phyloP scores from a whole-genome alignment of 352 stramenopile species.

The Phytophthora constricta region DNA sequence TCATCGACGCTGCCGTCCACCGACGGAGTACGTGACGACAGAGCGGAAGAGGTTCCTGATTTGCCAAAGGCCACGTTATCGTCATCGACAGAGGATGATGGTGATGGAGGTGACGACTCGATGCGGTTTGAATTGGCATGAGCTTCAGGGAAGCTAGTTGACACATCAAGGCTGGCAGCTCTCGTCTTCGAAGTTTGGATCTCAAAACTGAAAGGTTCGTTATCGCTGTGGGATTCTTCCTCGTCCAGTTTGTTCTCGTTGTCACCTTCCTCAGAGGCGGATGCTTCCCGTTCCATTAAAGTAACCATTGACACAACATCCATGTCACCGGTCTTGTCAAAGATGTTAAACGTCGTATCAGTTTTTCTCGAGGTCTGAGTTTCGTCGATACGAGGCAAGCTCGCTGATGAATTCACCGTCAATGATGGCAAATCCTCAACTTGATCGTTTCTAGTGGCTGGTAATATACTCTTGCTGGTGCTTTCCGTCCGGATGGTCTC shows the following conservation, averaged over 20 bases:
- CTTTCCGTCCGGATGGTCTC: neutral
- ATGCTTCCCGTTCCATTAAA: neutral
- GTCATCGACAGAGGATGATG: conserved; percentile 19
- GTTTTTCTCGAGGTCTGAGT: neutral
- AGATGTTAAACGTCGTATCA: conserved; percentile 33
- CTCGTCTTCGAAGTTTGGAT: conserved; percentile 44
- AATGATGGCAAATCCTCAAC: neutral
- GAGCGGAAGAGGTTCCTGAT: conserved; percentile 21
- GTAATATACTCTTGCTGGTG: conserved; percentile 1
- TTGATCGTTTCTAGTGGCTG: neutral
- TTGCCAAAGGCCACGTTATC: conserved; percentile 36
- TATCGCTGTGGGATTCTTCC: neutral
- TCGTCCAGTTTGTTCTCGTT: conserved; percentile 2
- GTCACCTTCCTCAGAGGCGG: conserved; percentile 7
- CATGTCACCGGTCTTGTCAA: conserved; percentile 43
- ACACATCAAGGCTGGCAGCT: conserved; percentile 2
- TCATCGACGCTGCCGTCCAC: conserved; percentile 31
- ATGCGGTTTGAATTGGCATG: neutral
- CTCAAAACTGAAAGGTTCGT: conserved; percentile 65
- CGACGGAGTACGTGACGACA: conserved; percentile 20
- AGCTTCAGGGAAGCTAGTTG: neutral
- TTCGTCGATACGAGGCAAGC: neutral
- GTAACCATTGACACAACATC: conserved; percentile 31
- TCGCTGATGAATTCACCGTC: neutral
- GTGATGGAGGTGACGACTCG: conserved; percentile 16